These are phyloP conservation scores for Russula vinacea DNA, from an alignment of 768 basidiomycete species.

Conservation along the genomic window DNA sequence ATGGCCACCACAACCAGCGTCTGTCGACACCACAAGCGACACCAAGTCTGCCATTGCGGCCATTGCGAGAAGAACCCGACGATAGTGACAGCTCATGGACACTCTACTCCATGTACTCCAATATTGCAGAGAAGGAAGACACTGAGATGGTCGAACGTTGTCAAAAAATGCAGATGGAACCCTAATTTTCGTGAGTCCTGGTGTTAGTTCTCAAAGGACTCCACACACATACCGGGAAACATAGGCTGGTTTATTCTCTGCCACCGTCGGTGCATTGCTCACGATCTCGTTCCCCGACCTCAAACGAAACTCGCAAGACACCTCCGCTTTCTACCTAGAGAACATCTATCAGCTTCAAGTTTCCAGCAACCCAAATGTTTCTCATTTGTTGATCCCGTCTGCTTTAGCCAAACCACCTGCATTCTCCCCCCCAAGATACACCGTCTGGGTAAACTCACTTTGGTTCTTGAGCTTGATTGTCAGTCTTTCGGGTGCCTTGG, in stretches of 20 bases:
- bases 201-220: background rate
- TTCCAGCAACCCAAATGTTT: background rate
- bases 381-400: background rate
- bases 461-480: constrained; percentile 14
- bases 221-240: background rate
- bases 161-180: constrained; percentile 24
- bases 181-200: constrained; percentile 25
- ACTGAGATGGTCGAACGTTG: constrained; percentile 23
- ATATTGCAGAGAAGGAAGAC: constrained; percentile 23
- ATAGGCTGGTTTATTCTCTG: constrained; percentile 27
- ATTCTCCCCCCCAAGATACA: constrained; percentile 2
- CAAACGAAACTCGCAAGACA: constrained; percentile 2
- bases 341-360: background rate
- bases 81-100: constrained; percentile 1
- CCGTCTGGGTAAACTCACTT: constrained; percentile 15
- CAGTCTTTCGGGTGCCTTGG: background rate
- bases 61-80: background rate
- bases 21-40: too few relatives aligned
- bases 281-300: constrained; percentile 2
- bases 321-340: background rate
- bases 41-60: too few relatives aligned
- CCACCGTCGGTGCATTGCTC: constrained; percentile 12
- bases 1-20: background rate
- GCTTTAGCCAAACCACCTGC: background rate
- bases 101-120: constrained; percentile 18